phyloP scores from a whole-genome alignment of 495 filamentous ascomycete species.

The Trichoderma orchidacearum region DNA sequence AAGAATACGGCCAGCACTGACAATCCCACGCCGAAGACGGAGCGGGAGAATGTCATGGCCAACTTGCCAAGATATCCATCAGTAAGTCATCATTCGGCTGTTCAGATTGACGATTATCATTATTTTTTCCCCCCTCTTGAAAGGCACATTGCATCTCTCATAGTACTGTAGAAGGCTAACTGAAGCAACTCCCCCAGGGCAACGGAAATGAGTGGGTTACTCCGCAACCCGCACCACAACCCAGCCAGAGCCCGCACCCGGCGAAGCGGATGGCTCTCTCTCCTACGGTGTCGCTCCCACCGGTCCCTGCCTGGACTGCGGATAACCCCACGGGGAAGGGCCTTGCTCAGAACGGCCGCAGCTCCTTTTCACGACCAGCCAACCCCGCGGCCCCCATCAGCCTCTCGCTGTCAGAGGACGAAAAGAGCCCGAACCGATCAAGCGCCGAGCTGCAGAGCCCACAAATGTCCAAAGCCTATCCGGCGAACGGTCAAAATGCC shows the following conservation, averaged over 20 bases:
- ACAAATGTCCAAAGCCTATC: conserved; percentile 20
- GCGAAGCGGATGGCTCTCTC: conserved; percentile 22
- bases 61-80: conserved; percentile 2
- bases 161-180: not conserved
- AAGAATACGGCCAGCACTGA: conserved; percentile 4
- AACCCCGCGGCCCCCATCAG: conserved; percentile 43
- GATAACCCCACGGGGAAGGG: not conserved
- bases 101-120: not conserved
- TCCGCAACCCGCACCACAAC: conserved; percentile 9
- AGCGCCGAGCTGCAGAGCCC: conserved; percentile 24
- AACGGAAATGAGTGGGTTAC: conserved; percentile 1
- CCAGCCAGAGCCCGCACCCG: conserved; percentile 10
- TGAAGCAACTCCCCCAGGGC: not conserved
- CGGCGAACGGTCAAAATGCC: conserved; percentile 16
- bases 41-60: conserved; percentile 11
- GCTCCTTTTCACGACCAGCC: not conserved
- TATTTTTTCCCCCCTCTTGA: too few species aligned
- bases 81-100: not conserved
- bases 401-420: conserved; percentile 64
- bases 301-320: conserved; percentile 18
- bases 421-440: conserved; percentile 36
- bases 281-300: conserved; percentile 17
- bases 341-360: not conserved
- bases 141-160: too few species aligned
- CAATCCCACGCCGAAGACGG: conserved; percentile 16